Base-by-base conservation (phyloP, 371 early-diverging fungal genomes). In the Mortierella sp. region DNA sequence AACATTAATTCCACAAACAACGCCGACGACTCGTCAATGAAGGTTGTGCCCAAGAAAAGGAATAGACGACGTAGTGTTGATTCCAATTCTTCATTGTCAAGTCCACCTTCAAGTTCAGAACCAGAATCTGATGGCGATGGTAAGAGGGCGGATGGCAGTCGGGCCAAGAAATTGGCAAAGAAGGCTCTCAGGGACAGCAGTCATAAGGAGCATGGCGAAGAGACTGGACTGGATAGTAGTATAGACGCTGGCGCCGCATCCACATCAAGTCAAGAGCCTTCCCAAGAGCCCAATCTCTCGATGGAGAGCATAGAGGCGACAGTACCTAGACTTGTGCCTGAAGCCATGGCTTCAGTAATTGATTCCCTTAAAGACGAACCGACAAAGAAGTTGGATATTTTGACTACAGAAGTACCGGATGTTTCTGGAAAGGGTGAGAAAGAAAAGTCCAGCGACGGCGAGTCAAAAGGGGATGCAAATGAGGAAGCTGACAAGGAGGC, bases 71-170 rank as follows among this genome's bases (percentile, higher is more conserved):
- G 69, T 21, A 80, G 81, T 24, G 53, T 71, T 1, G 81, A 74
- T 41, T 80, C 81, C 9, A 80, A 80, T 53, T 75, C 75, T 1
- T 80, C 81, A 1, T 48, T 80, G 1, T 80, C 81, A 15, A 72
- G 72, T 62, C 81, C 81, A 58, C 81, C 81, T 10, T 72, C 81
- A 1, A 72, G 75, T 58, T 74, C 72, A 11, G 81, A 69, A 9
- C 65, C 60, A 19, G 81, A 80, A n/a, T 70, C 76, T 1, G 81
- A 72, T 28, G 59, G 66, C 19, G 69, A 65, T 33, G 59, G 67
- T 21, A 10, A 41, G 15, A n/a, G 16, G 43, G 1, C 58, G 33
- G 33, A 63, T 21, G 81, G 81, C 9, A 53, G 62, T 22, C 52
- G 81, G 10, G 81, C 81, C 32, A 75, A 66, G 55, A 80, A 80